Evolutionary conservation across 2,329 filamentous ascomycete species (phyloP), one percentile per base, ranked within the genome.

Genomic region (Zopfia rhizophila): DNA sequence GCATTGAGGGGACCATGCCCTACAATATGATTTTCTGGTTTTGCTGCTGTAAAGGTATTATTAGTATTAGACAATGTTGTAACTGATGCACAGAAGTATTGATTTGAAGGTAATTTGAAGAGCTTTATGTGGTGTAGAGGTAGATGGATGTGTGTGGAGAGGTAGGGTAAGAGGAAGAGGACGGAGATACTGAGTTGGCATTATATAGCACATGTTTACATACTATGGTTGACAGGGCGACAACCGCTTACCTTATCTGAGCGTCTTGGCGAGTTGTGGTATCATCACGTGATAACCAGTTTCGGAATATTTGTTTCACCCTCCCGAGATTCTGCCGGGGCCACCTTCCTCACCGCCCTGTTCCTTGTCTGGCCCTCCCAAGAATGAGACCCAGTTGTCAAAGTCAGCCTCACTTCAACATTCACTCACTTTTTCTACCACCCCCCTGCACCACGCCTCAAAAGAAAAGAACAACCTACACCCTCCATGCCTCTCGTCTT

Each of bases 11-110:
- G 30, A 36, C 23, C 16, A 12, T 12, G 41, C 44, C 64, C 13
- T 66, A 70, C 67, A 58, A 43, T 63, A 56, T 64, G 57, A 37
- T 48, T 52, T 53, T 63, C 37, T 53, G 50, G 46, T 51, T 56
- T 24, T 68, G 55, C 53, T 65, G 62, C 53, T 58, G 56, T 52
- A 45, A 46, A 53, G 48, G 56, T 63, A 68, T 63, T 58, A 70
- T 68, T 70, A 66, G 65, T 70, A 70, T 63, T 68, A 69, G 51
- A 66, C 65, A 66, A 58, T 66, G 61, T 19, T 63, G 61, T 69
- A 69, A 69, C 66, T 61, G 61, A 71, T 72, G 69, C 60, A 68
- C 51, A 50, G 53, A 60, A 66, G 67, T 69, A 70, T 68, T 63
- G 66, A 70, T 72, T 69, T 48, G 54, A 59, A 61, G 49, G 59